Conservation (phyloP, 2,329 filamentous ascomycete genomes). For the Madurella fahalii region DNA sequence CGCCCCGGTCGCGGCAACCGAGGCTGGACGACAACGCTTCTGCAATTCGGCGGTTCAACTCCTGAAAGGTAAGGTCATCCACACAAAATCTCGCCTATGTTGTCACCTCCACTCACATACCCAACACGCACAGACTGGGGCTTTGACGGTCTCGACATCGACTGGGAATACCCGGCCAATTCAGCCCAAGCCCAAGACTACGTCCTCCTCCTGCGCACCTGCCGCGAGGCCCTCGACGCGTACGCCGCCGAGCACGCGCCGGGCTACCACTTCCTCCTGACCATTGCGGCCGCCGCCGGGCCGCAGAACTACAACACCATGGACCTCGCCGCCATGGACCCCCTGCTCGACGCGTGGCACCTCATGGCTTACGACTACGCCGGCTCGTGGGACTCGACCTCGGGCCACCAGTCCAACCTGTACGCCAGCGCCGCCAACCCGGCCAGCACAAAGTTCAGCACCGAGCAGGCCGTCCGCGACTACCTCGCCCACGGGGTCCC, state of each 20-base stretch:
- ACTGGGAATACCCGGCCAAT: slow-evolving; percentile 52
- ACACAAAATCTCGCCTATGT: not conserved
- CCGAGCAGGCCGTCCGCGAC: slow-evolving; percentile 58
- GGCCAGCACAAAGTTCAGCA: slow-evolving; percentile 63
- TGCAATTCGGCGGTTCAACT: slow-evolving; percentile 64
- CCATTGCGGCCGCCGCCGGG: slow-evolving; percentile 38
- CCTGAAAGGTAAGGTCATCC: slow-evolving; percentile 42
- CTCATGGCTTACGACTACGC: slow-evolving; percentile 68
- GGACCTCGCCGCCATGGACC: slow-evolving; percentile 44
- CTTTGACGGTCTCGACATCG: slow-evolving; percentile 54
- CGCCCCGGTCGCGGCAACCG: slow-evolving; percentile 56
- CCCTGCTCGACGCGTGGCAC: slow-evolving; percentile 50
- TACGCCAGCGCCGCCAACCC: slow-evolving; percentile 50
- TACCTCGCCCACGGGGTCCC: slow-evolving; percentile 59
- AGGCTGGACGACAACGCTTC: slow-evolving; percentile 59
- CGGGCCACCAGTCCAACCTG: slow-evolving; percentile 68
- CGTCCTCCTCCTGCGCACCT: slow-evolving; percentile 40
- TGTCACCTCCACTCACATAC: not conserved
- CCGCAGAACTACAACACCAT: slow-evolving; percentile 42
- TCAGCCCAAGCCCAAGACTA: slow-evolving; percentile 39
- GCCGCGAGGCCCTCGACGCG: slow-evolving; percentile 35
- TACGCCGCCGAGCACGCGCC: slow-evolving; percentile 29
- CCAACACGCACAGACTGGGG: slow-evolving; percentile 51
- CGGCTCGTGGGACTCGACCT: slow-evolving; percentile 58
- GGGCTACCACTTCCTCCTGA: slow-evolving; percentile 33